Evolutionary conservation across 306 rosid species (phyloP), one percentile per base, ranked within the genome.

Genomic region (Castanea crenata): DNA sequence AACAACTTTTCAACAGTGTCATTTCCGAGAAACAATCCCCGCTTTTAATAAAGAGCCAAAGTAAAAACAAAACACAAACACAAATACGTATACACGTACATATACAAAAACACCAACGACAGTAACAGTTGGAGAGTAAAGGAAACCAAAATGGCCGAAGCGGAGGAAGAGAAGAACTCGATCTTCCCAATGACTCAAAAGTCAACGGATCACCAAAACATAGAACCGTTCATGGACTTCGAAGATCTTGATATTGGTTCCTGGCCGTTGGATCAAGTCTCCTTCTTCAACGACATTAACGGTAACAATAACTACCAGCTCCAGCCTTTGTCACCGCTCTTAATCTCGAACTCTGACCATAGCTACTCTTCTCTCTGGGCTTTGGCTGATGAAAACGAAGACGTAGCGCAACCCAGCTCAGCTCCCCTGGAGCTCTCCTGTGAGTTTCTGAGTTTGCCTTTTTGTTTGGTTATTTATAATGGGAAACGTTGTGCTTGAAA

Each of bases 191-290:
- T 4, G 3, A 3, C 2, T 25, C 9, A 1, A 4, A 59, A 21
- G 81, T 64, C 61, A 80, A 73, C 51, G 32, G 69, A 54, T 71
- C 54, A 49, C 54, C 54, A 49, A 49, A 10, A 10, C 54, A 3
- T 59, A n/a, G 73, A 69, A 15, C 71, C 10, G n/a, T 4, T 82
- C 58, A 92, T 95, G 99, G 98, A 95, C 74, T 90, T 90, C 74
- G 98, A 95, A 83, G 97, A 92, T 80, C 81, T 94, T 64, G 97
- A 92, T 74, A 96, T 88, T 71, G 73, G 54, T 55, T 78, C 90
- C 14, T 95, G 99, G 98, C 90, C 96, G 4, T 84, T 84, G 79
- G 91, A 92, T 85, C 92, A 87, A 84, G 81, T 86, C 73, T 76
- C 88, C 20, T 90, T 94, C 34, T 44, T 73, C n/a, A 76, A 94